Conservation (phyloP, 192 early-diverging fungal species). For the Mortierella hygrophila region DNA sequence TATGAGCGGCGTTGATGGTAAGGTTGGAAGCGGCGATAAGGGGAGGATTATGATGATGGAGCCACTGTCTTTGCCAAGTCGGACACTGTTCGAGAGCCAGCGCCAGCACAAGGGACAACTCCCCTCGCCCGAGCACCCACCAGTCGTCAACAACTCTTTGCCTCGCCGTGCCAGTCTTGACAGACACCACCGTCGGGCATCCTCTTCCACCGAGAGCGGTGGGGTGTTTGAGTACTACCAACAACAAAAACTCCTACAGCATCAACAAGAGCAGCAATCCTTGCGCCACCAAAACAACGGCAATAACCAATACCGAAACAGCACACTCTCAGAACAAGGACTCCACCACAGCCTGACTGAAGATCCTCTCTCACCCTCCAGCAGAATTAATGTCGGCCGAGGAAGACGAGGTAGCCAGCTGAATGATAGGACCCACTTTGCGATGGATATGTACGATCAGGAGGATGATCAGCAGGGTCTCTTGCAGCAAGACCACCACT, state of each 20-base stretch:
- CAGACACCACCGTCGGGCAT: neutral
- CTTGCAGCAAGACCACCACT: conserved; percentile 21
- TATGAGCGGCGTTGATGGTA: neutral
- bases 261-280: neutral
- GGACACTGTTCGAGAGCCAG: conserved; percentile 25
- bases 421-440: neutral
- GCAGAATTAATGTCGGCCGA: neutral
- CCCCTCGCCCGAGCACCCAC: conserved; percentile 21
- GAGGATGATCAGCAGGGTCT: conserved; percentile 5
- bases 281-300: neutral
- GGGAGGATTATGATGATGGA: neutral
- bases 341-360: neutral
- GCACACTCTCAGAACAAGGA: neutral
- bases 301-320: neutral
- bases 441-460: conserved; percentile 1
- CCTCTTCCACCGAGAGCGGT: conserved; percentile 1
- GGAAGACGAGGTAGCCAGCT: neutral
- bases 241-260: conserved; percentile 18
- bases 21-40: neutral
- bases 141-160: neutral
- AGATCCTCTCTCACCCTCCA: neutral
- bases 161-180: neutral
- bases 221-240: conserved; percentile 22
- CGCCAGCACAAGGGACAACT: conserved; percentile 27
- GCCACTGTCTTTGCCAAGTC: conserved; percentile 11